These are phyloP conservation scores for Lipomyces chichibuensis DNA, from an alignment of 805 yeast genomes.

Conservation along the genomic window DNA sequence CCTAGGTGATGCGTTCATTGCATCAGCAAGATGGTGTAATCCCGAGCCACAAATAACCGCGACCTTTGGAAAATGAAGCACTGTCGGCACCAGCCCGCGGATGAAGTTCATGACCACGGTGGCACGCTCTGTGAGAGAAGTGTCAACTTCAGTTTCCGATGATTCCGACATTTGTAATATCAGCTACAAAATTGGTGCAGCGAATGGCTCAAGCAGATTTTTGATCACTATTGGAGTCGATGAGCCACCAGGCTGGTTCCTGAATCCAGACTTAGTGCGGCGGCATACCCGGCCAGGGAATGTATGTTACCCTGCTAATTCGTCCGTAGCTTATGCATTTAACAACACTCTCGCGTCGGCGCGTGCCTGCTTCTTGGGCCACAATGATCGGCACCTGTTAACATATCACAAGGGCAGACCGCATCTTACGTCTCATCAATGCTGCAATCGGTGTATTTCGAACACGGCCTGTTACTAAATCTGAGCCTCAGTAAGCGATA, in stretches of 20 bases:
- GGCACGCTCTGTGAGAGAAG: constrained; percentile 17
- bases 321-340: too few relatives aligned
- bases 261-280: too few relatives aligned
- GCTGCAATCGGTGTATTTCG: background rate
- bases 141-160: background rate
- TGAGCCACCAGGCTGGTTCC: too few relatives aligned
- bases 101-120: constrained; percentile 18
- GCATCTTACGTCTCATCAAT: background rate
- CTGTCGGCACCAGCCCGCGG: constrained; percentile 16
- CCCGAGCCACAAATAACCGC: constrained; percentile 95
- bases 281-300: too few relatives aligned
- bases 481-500: background rate
- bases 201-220: background rate
- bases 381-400: too few relatives aligned
- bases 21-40: constrained; percentile 76
- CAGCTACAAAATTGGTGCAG: background rate
- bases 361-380: too few relatives aligned
- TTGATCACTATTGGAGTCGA: background rate
- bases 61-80: constrained; percentile 55
- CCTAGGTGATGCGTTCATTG: constrained; percentile 46
- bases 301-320: too few relatives aligned
- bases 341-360: too few relatives aligned
- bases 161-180: background rate
- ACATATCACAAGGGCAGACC: background rate
- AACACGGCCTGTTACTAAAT: background rate